Percentiles rank a stretch among this genome's conserved stretches.
Evolutionary conservation across 1,284 basidiomycete species (phyloP).

Genomic region (Bjerkandera adusta): DNA sequence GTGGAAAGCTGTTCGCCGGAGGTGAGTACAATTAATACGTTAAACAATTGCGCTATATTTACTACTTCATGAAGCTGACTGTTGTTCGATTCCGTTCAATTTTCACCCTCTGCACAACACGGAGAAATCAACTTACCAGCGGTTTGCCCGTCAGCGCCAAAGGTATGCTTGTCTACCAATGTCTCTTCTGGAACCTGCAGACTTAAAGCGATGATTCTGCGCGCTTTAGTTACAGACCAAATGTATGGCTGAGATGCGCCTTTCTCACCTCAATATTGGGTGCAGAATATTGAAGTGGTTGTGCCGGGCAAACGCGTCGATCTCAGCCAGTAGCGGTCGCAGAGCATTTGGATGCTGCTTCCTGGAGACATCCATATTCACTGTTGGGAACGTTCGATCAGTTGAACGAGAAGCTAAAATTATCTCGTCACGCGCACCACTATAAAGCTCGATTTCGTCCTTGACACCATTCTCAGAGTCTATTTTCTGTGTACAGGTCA

Average conservation of each 20-base stretch:
- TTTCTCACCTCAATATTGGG: constrained; percentile 20
- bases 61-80: constrained; percentile 64
- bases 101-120: too few relatives aligned
- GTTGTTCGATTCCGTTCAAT: too few relatives aligned
- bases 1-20: constrained; percentile 34
- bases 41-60: not conserved
- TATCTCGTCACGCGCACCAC: constrained; percentile 39
- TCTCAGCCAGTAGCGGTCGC: constrained; percentile 40
- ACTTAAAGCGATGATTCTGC: constrained; percentile 43
- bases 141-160: constrained; percentile 27
- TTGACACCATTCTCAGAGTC: too few relatives aligned
- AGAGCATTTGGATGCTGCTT: constrained; percentile 34
- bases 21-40: not conserved
- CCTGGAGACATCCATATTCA: constrained; percentile 24
- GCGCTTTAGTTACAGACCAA: too few relatives aligned
- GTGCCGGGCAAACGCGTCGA: constrained; percentile 32
- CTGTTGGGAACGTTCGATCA: constrained; percentile 10
- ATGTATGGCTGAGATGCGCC: not conserved
- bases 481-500: too few relatives aligned
- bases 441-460: constrained; percentile 60
- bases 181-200: constrained; percentile 36
- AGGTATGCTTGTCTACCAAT: constrained; percentile 31
- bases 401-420: not conserved
- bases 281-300: constrained; percentile 30
- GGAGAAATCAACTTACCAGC: constrained; percentile 29